Evolutionary conservation across 2,329 filamentous ascomycete species (phyloP).

Genomic region (Colletotrichum sp.): DNA sequence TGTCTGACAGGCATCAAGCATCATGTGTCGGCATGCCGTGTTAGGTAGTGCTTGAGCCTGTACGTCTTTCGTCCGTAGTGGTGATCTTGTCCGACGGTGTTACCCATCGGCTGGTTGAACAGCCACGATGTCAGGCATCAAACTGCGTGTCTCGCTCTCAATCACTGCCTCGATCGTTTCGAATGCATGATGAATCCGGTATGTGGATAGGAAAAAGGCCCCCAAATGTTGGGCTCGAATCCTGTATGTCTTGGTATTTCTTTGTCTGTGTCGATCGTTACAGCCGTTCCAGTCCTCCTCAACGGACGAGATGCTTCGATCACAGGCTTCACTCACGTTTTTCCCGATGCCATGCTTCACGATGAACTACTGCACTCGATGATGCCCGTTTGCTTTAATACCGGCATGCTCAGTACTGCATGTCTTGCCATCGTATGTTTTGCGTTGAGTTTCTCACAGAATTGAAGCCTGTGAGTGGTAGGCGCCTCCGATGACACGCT

Average conservation of each 20-base stretch:
- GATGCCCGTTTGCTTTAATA: background rate
- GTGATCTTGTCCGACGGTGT: background rate
- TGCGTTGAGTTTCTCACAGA: background rate
- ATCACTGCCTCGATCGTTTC: background rate
- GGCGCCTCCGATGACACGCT: background rate
- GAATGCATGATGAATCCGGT: background rate
- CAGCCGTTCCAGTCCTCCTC: background rate
- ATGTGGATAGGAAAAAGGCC: background rate
- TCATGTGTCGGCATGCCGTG: background rate
- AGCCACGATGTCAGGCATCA: background rate
- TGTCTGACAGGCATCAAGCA: background rate
- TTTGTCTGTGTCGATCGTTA: background rate
- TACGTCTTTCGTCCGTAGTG: background rate
- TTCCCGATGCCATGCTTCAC: background rate
- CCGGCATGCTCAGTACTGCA: background rate
- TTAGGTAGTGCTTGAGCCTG: background rate
- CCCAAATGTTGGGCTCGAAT: background rate
- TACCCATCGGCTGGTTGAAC: background rate
- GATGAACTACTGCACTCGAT: background rate
- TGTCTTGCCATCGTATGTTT: background rate
- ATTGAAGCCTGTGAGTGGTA: background rate
- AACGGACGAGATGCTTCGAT: background rate
- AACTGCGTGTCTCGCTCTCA: background rate
- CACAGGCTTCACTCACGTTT: background rate
- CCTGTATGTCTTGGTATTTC: background rate